Evolutionary conservation across 441 rosid species (phyloP).

Genomic region (Erodium moschatum): DNA sequence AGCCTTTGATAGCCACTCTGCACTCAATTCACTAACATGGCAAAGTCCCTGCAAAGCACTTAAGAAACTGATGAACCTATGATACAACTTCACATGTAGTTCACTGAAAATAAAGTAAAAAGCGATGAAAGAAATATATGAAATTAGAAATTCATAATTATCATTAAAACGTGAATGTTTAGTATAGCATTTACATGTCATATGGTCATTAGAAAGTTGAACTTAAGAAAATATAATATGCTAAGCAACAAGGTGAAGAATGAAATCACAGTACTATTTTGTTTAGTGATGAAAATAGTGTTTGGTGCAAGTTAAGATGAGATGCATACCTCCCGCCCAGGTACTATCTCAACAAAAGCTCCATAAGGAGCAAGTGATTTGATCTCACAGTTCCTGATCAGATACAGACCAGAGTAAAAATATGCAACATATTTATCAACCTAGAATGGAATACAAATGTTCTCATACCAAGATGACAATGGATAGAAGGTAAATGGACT

Average conservation of each 20-base stretch:
- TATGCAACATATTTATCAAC: slow-evolving; percentile 14
- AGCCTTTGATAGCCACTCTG: slow-evolving; percentile 80
- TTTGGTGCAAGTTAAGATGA: slow-evolving; percentile 16
- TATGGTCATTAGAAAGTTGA: not conserved
- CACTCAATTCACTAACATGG: slow-evolving; percentile 90
- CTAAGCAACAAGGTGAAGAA: not conserved
- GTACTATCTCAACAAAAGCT: slow-evolving; percentile 91
- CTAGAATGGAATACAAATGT: slow-evolving; percentile 11
- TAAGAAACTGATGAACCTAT: slow-evolving; percentile 2
- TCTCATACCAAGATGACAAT: not conserved
- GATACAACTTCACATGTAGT: not conserved
- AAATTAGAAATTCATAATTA: not conserved
- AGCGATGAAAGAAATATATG: not conserved
- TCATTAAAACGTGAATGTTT: not conserved
- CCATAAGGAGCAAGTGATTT: slow-evolving; percentile 86
- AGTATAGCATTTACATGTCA: not conserved
- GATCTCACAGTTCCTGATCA: slow-evolving; percentile 76
- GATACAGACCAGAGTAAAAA: slow-evolving; percentile 16
- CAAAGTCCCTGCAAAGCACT: slow-evolving; percentile 75
- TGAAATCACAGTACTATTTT: not conserved
- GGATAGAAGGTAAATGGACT: not conserved
- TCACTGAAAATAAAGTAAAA: not conserved
- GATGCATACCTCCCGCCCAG: slow-evolving; percentile 73
- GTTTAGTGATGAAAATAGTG: not conserved
- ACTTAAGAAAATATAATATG: not conserved